Evolutionary conservation across 2,329 filamentous ascomycete genomes (phyloP), one percentile per base, ranked within the genome.

Genomic region (Aspergillus versicolor): DNA sequence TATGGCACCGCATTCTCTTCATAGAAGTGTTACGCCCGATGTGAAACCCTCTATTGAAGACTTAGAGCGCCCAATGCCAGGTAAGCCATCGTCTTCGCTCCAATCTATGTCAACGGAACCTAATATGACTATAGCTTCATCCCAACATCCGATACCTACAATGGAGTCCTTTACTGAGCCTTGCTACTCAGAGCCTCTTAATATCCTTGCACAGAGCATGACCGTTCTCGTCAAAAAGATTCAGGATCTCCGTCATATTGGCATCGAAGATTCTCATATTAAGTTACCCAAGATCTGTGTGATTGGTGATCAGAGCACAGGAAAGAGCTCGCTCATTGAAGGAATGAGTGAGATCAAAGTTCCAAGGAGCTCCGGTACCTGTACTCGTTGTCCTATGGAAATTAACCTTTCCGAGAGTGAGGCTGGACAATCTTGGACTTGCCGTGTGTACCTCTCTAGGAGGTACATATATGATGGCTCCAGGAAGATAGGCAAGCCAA

Each of bases 281-380:
- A 83, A 84, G 0, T 77, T 96, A 0, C 91, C 92, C 0, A 90
- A 91, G 63, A 85, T 95, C 9, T 89, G 93, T 5, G 84, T 96
- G 0, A 85, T 96, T 0, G 92, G 92, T 0, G 91, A 96, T 48
- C 92, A 96, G 67, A 90, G 85, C 0, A 88, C 91, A 0, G 92
- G 92, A 0, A 96, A 96, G 69, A 91, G 87, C 0, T 91, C 81
- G 0, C 68, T 84, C 0, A 81, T 82, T 51, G 86, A 86, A 12
- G 86, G 84, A 0, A 82, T 89, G 58, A 76, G 46, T 0, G 88
- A 87, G 4, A 87, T 94, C 22, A 86, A 86, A 19, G 83, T 93
- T 0, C 91, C 91, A 0, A 81, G 88, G 2, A 84, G 82, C 41
- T 82, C 84, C 4, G 88, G 88, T 0, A 89, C 88, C 0, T 96